These are phyloP conservation scores for Sporothrix schenckii DNA, from an alignment of 2,329 filamentous ascomycete species.

Conservation along the genomic window DNA sequence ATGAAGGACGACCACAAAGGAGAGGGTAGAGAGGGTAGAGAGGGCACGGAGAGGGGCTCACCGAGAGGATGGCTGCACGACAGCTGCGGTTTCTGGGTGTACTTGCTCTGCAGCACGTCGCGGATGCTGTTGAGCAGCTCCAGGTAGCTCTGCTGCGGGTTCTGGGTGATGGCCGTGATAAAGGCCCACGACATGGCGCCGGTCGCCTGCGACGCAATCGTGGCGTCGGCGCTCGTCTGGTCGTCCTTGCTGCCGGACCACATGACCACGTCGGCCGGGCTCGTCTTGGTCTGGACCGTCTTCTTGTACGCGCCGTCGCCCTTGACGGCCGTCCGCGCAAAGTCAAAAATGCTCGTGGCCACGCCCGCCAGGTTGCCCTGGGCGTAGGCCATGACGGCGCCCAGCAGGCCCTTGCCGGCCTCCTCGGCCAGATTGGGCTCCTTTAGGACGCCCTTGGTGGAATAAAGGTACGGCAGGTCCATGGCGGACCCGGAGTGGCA, in stretches of 20 bases:
- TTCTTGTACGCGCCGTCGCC: constrained; percentile 82
- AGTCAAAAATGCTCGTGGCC: constrained; percentile 74
- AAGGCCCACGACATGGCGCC: constrained; percentile 99
- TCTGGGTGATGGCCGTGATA: constrained; percentile 89
- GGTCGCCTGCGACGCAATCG: constrained; percentile 84
- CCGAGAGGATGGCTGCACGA: constrained; percentile 96
- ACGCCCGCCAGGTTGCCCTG: constrained; percentile 80
- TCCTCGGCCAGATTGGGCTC: constrained; percentile 70
- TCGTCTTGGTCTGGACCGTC: constrained; percentile 85
- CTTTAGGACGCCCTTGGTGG: constrained; percentile 68
- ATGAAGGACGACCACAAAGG: neutral
- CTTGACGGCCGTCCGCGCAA: constrained; percentile 65
- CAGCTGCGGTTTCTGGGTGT: constrained; percentile 92
- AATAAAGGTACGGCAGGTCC: constrained; percentile 70
- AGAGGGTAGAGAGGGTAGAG: neutral
- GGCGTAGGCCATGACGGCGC: constrained; percentile 61
- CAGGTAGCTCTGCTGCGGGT: constrained; percentile 97
- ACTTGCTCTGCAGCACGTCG: constrained; percentile 84
- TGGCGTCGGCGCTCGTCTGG: constrained; percentile 95
- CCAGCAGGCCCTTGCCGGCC: constrained; percentile 65
- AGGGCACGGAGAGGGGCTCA: constrained; percentile 51
- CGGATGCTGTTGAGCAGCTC: constrained; percentile 95
- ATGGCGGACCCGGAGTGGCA: constrained; percentile 69
- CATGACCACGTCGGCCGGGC: constrained; percentile 94
- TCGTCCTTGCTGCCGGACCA: constrained; percentile 96